These are phyloP conservation scores for Glycine latifolia DNA, from an alignment of 306 rosid genomes.

Conservation along the genomic window DNA sequence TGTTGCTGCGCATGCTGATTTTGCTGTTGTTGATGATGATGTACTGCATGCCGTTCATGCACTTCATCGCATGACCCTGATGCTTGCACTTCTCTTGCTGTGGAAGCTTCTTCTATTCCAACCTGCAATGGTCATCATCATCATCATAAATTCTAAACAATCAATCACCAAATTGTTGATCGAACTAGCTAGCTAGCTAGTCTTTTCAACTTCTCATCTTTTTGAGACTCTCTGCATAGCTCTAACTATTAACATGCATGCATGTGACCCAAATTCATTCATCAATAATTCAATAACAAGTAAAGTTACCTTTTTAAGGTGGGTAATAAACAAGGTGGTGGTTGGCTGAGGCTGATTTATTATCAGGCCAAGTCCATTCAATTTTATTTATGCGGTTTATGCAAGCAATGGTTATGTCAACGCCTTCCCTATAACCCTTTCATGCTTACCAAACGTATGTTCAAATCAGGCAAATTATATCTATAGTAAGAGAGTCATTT, in stretches of 20 bases:
- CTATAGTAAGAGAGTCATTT: too few relatives aligned
- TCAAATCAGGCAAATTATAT: constrained; percentile 4
- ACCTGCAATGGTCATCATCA: constrained; percentile 58
- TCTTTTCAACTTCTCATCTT: constrained; percentile 43
- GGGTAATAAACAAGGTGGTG: constrained; percentile 43
- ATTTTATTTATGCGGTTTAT: constrained; percentile 50
- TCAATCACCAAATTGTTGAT: not conserved
- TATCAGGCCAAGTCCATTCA: constrained; percentile 50
- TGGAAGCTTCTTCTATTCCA: constrained; percentile 80
- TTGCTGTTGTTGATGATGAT: constrained; percentile 58
- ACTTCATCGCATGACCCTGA: constrained; percentile 65
- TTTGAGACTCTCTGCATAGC: not conserved
- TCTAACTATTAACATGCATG: not conserved
- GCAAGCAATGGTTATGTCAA: constrained; percentile 62
- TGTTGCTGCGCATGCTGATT: constrained; percentile 60
- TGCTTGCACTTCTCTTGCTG: constrained; percentile 61
- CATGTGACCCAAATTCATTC: constrained; percentile 10
- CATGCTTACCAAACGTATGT: constrained; percentile 19
- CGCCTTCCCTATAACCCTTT: constrained; percentile 40
- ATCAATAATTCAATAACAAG: not conserved
- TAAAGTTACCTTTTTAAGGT: constrained; percentile 41
- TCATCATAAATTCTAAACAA: not conserved
- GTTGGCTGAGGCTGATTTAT: constrained; percentile 56
- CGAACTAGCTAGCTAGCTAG: constrained; percentile 38
- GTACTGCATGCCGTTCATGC: constrained; percentile 50